Percentiles rank a stretch among this genome's conserved stretches.
Conservation (phyloP, 805 yeast genomes). For the Barnettozyma salicaria region DNA sequence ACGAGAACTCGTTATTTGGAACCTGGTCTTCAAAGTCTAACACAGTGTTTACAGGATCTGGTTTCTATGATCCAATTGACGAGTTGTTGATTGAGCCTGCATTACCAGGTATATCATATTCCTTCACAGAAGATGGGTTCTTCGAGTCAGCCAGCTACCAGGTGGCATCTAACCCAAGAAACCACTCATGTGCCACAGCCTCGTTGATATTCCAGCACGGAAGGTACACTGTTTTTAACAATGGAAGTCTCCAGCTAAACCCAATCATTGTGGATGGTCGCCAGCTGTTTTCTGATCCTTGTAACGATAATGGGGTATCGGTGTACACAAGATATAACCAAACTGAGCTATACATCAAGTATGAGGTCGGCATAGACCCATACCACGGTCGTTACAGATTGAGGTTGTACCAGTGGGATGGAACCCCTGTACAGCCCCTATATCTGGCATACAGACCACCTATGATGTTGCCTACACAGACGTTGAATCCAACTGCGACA, state of each 20-base stretch:
- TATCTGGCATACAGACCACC: constrained; percentile 93
- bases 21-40: constrained; percentile 95
- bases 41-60: constrained; percentile 94
- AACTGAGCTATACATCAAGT: constrained; percentile 51
- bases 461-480: constrained; percentile 88
- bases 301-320: constrained; percentile 56
- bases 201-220: constrained; percentile 88
- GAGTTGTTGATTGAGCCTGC: constrained; percentile 94
- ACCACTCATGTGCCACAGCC: constrained; percentile 82
- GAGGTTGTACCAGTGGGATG: constrained; percentile 70
- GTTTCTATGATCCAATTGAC: constrained; percentile 93
- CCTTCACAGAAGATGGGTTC: constrained; percentile 88
- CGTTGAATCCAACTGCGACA: constrained; percentile 75
- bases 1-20: too few species aligned
- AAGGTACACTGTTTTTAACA: constrained; percentile 50
- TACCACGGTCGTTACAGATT: constrained; percentile 83
- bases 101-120: constrained; percentile 87
- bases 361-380: constrained; percentile 55
- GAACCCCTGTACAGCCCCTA: constrained; percentile 76
- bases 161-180: constrained; percentile 58
- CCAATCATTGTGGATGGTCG: constrained; percentile 90
- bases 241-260: constrained; percentile 62
- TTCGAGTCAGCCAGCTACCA: constrained; percentile 88
- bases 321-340: constrained; percentile 70
- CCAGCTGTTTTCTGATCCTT: constrained; percentile 84